Evolutionary conservation across 2,329 filamentous ascomycete genomes (phyloP), one percentile per base, ranked within the genome.

Genomic region (Xylaria sp.): DNA sequence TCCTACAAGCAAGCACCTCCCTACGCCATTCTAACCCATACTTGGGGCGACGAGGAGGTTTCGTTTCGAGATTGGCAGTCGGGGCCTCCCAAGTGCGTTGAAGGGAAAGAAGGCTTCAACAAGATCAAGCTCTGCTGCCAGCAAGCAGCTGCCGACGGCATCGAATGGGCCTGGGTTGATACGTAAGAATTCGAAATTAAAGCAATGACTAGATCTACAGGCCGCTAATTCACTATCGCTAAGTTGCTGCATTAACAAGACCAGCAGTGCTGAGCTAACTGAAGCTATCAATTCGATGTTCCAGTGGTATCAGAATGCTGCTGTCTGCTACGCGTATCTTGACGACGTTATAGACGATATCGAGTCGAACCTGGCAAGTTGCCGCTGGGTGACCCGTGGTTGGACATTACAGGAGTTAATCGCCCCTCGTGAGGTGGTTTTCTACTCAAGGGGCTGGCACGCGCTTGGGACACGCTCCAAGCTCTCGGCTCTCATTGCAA

Each of bases 311-410:
- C 42, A 51, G 13, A 15, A 46, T 9, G 66, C 75, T 6, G 36
- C 17, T 2, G 40, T 75, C 2, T 77, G 75, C 62, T 77, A 74
- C n/a, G 73, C 68, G 0, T 76, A 75, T 46, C 69, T 77, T 2
- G 17, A 46, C 60, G 53, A 73, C 44, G 48, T 54, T 68, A 6
- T 46, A 51, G 20, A 67, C 2, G n/a, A 64, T 9, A 61, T 59
- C 20, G 49, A 58, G 33, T 33, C 31, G 4, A 33, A 33, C 31
- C 7, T 33, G 6, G 31, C 31, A 9, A 6, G 31, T 6, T 33
- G 31, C 7, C 31, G 31, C 31, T 33, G 31, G 31, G 31, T 33
- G 31, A 33, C 6, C 31, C 31, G 31, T 33, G 31, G 31, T 9
- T 33, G 31, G 31, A 33, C 31, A 9, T 33, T 33, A 9, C 7